A percentile compares a stretch with the other conserved stretches of the same genome.
phyloP scores from a whole-genome alignment of 441 rosid species.

The Erodium moschatum region DNA sequence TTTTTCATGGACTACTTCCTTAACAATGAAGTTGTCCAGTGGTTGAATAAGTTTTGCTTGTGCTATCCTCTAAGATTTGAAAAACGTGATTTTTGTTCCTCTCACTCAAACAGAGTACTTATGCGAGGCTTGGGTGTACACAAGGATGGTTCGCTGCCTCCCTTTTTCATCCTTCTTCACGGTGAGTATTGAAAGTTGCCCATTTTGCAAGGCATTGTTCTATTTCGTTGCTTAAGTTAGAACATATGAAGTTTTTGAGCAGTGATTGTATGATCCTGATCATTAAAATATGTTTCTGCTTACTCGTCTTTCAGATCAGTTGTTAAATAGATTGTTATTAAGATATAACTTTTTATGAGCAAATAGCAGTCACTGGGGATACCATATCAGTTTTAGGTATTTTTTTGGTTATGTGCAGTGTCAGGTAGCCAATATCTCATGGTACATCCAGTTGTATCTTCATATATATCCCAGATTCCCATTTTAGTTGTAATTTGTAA shows the following conservation, averaged over 20 bases:
- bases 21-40: not conserved
- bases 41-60: not conserved
- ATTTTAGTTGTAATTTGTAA: too few relatives aligned
- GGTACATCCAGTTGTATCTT: too few relatives aligned
- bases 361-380: not conserved
- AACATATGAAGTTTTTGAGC: not conserved
- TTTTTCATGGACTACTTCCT: not conserved
- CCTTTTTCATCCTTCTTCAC: conserved; percentile 55
- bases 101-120: conserved; percentile 44
- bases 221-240: not conserved
- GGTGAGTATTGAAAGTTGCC: conserved; percentile 30
- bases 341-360: not conserved
- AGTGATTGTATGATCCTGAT: not conserved
- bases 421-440: not conserved
- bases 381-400: not conserved
- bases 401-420: not conserved
- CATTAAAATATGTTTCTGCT: not conserved
- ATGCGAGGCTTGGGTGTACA: conserved; percentile 78
- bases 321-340: not conserved
- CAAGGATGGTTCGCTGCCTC: conserved; percentile 91
- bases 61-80: not conserved
- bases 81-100: not conserved
- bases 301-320: not conserved
- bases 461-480: too few relatives aligned
- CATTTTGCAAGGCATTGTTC: not conserved